These are phyloP conservation scores for Dujonia santamariae DNA, from an alignment of 1,139 yeast genomes.

Conservation along the genomic window DNA sequence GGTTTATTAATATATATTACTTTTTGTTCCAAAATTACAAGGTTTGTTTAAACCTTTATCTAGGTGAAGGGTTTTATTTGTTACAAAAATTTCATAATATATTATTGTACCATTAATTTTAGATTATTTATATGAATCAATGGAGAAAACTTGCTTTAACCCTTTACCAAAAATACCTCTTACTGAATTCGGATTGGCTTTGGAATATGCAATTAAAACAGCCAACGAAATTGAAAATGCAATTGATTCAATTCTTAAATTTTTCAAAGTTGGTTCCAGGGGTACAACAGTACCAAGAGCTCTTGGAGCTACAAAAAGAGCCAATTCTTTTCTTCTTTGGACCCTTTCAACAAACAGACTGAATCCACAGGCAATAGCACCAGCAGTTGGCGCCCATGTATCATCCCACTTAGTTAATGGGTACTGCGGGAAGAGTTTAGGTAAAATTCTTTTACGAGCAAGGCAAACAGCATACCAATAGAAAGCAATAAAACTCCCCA, in stretches of 20 bases:
- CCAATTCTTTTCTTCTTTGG: slow-evolving; percentile 37
- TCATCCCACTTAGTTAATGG: slow-evolving; percentile 28
- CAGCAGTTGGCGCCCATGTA: slow-evolving; percentile 28
- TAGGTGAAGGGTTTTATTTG: no score
- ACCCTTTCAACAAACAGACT: slow-evolving; percentile 32
- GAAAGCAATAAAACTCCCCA: slow-evolving; percentile 31
- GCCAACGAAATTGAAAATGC: slow-evolving; percentile 34
- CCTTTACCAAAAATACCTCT: slow-evolving; percentile 39
- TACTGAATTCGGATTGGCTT: slow-evolving; percentile 24
- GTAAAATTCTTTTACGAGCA: slow-evolving; percentile 28
- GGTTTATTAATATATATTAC: no score
- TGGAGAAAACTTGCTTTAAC: slow-evolving; percentile 17
- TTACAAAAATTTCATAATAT: no score
- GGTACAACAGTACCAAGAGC: slow-evolving; percentile 36
- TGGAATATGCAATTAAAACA: slow-evolving; percentile 30
- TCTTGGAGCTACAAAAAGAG: slow-evolving; percentile 37
- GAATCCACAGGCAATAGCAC: slow-evolving; percentile 32
- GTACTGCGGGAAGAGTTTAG: slow-evolving; percentile 26
- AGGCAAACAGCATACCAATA: slow-evolving; percentile 40
- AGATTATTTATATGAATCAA: slow-evolving; percentile 8
- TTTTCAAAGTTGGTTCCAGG: slow-evolving; percentile 21
- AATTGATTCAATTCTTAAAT: slow-evolving; percentile 26
- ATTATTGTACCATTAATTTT: background rate
- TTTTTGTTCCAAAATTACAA: no score
- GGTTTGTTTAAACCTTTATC: no score